These are phyloP conservation scores for Penicillium pancosmium DNA, from an alignment of 495 filamentous ascomycete genomes.

Conservation along the genomic window DNA sequence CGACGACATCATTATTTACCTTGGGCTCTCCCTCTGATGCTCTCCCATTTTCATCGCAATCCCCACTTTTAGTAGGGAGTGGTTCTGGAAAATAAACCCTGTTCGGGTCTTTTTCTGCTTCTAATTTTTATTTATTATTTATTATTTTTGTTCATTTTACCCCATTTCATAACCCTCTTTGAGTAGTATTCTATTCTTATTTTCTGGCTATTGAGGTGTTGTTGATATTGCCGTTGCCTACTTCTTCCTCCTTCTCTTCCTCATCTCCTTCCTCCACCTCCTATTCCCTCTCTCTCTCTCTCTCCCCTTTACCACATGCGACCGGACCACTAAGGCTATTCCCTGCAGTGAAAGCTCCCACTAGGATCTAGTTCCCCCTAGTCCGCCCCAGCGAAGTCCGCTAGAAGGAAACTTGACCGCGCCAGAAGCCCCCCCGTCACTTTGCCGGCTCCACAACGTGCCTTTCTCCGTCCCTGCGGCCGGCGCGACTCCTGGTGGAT, in stretches of 20 bases:
- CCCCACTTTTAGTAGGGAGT: conserved; percentile 4
- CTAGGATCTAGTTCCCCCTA: conserved; percentile 24
- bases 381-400: conserved; percentile 32
- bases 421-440: conserved; percentile 42
- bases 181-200: too few species aligned
- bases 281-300: not conserved
- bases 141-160: not conserved
- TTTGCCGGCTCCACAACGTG: conserved; percentile 42
- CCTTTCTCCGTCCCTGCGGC: conserved; percentile 37
- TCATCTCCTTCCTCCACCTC: not conserved
- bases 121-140: not conserved
- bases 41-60: not conserved
- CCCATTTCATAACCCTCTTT: too few species aligned
- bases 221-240: not conserved
- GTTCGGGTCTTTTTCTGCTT: not conserved
- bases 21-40: too few species aligned
- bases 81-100: conserved; percentile 1
- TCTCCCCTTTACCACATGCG: not conserved
- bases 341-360: not conserved
- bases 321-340: not conserved
- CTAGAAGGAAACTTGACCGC: conserved; percentile 39
- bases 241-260: not conserved
- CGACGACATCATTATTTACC: conserved; percentile 27
- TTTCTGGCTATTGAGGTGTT: not conserved
- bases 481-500: conserved; percentile 29